A percentile compares a stretch with the other conserved stretches of the same genome.
Conservation (phyloP, 1,284 basidiomycete species). For the Neolentinus lepideus region DNA sequence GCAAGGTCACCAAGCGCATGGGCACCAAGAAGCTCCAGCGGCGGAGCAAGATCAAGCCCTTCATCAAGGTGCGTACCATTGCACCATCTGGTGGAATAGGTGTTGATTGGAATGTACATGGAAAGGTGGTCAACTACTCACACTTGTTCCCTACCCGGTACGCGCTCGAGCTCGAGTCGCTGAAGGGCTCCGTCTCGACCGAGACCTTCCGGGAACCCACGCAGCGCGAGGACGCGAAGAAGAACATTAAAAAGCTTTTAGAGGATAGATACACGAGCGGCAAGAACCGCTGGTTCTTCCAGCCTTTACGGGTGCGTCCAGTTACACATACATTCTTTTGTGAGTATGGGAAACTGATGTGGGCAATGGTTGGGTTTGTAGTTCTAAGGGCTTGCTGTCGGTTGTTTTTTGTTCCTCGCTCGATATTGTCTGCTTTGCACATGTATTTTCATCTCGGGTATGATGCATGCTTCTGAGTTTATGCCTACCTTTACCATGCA, state of each 20-base stretch:
- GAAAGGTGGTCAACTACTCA: conserved; percentile 94
- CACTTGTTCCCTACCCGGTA: conserved; percentile 98
- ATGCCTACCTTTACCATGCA: neutral
- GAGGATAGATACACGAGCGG: conserved; percentile 89
- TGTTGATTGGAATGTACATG: neutral
- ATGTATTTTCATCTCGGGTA: conserved; percentile 1
- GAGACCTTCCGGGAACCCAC: conserved; percentile 96
- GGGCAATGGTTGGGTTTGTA: neutral
- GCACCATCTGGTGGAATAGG: neutral
- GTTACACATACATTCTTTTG: neutral
- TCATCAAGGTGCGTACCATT: conserved; percentile 79
- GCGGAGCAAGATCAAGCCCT: conserved; percentile 95
- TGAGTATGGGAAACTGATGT: no score
- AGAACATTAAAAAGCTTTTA: conserved; percentile 90
- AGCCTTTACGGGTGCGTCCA: conserved; percentile 59
- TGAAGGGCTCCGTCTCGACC: conserved; percentile 77
- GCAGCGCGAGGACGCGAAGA: conserved; percentile 90
- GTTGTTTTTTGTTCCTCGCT: neutral
- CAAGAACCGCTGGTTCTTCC: conserved; percentile 97
- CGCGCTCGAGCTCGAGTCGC: conserved; percentile 86
- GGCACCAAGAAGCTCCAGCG: conserved; percentile 88
- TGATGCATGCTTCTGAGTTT: neutral
- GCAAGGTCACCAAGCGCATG: conserved; percentile 95
- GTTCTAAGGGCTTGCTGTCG: neutral
- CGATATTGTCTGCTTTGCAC: neutral